These are phyloP conservation scores for Cystobasidium sp. DNA, from an alignment of 1,284 basidiomycete genomes.

Conservation along the genomic window DNA sequence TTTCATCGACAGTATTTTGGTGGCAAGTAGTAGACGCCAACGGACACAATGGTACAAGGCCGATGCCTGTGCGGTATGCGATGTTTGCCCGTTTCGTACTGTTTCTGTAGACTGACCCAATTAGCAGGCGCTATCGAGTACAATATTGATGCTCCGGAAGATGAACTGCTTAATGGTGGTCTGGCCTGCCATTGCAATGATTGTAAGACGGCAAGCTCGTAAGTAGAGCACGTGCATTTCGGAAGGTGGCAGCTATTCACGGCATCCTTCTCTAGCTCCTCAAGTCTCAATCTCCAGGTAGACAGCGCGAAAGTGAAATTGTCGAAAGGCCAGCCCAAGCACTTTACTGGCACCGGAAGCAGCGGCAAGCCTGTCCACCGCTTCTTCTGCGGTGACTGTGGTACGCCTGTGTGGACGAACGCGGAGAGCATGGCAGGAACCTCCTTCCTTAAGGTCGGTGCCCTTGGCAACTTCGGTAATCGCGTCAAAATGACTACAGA, in stretches of 20 bases:
- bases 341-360: slow-evolving; percentile 19
- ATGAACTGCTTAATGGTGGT: slow-evolving; percentile 16
- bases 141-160: slow-evolving; percentile 24
- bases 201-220: slow-evolving; percentile 27
- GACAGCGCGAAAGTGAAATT: background rate
- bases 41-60: slow-evolving; percentile 25
- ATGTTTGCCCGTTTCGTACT: background rate
- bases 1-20: no score
- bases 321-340: slow-evolving; percentile 34
- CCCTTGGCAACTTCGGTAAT: slow-evolving; percentile 31
- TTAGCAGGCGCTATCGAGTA: slow-evolving; percentile 28
- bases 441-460: slow-evolving; percentile 44
- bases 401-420: slow-evolving; percentile 33
- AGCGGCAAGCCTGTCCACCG: slow-evolving; percentile 43
- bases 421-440: slow-evolving; percentile 26
- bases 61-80: slow-evolving; percentile 34
- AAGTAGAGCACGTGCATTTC: background rate
- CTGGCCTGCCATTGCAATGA: slow-evolving; percentile 36
- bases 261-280: background rate
- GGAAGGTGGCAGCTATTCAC: background rate
- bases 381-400: slow-evolving; percentile 44
- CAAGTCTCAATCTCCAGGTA: slow-evolving; percentile 36
- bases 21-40: background rate
- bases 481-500: slow-evolving; percentile 39
- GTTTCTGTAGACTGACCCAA: background rate